Evolutionary conservation across 345 rosid species (phyloP).

Genomic region (Ceriops tagal): DNA sequence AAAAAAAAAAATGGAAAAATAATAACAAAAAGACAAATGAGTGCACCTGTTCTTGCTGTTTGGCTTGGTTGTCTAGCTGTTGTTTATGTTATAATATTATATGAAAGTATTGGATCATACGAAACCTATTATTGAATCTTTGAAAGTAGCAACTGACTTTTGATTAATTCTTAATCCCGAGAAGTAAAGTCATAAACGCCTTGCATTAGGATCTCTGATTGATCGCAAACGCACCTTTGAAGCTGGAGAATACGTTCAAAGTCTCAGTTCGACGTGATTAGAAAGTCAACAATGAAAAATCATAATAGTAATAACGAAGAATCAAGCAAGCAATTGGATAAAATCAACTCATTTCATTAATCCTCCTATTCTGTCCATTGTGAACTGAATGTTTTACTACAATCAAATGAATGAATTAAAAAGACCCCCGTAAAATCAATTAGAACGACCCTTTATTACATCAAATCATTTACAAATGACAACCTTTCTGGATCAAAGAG

Average conservation of each 20-base stretch:
- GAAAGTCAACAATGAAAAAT: not conserved
- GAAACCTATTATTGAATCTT: not conserved
- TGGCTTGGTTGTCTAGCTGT: no score
- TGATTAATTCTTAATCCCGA: not conserved
- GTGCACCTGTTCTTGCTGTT: no score
- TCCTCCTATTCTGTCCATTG: conserved; percentile 5
- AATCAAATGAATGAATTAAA: conserved; percentile 26
- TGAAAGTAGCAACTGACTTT: not conserved
- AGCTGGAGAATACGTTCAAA: no score
- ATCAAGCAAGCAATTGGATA: not conserved
- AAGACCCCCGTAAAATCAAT: conserved; percentile 6
- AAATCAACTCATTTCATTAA: not conserved
- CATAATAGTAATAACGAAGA: not conserved
- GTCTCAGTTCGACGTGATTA: no score
- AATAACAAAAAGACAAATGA: no score
- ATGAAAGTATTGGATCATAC: not conserved
- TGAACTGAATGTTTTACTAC: conserved; percentile 18
- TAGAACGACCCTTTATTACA: conserved; percentile 36
- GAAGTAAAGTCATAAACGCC: not conserved
- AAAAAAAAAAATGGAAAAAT: no score
- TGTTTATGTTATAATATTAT: not conserved
- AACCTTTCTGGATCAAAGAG: conserved; percentile 10
- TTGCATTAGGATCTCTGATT: not conserved
- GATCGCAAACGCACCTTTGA: no score
- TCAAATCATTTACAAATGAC: conserved; percentile 48